Base-by-base conservation (phyloP, 768 basidiomycete genomes). In the Serpula lacrymans region DNA sequence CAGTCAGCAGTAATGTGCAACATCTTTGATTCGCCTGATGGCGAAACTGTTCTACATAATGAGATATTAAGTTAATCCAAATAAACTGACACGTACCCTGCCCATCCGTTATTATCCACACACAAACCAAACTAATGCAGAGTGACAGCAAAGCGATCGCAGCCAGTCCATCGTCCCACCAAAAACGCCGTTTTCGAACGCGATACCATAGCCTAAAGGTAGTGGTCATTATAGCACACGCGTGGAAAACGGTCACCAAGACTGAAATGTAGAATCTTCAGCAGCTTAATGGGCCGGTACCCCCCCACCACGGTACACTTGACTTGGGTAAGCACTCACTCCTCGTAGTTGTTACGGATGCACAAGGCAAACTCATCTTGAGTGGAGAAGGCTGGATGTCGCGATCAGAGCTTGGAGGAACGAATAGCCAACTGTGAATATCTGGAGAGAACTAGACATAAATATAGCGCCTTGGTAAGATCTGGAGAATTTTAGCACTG, bases 81-180 rank as follows among this genome's bases (percentile, higher is more conserved):
- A 18, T 6, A 14, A 29, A 29, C 27, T 29, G 9, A 33, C n/a
- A n/a, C n/a, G n/a, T n/a, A n/a, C n/a, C n/a, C n/a, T n/a, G n/a
- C n/a, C n/a, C n/a, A n/a, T 12, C 34, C 14, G 29, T 33, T 23
- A 37, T 31, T 18, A 46, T 16, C 45, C 45, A 43, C 31, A 46
- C 33, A 23, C 28, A 28, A 12, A 43, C 41, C 35, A 9, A 28
- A 17, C 42, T 43, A 25, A 13, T 16, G 9, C 26, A 32, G 23
- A 16, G 23, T 4, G 43, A 38, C 18, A 17, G 34, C n/a, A 45
- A 20, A 20, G 39, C 43, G 16, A 17, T 13, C 7, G 30, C 28
- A n/a, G 41, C 45, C 45, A 34, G 43, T 12, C 35, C 11, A 24
- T 46, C 41, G n/a, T 46, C 45, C 45, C 34, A 46, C 45, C 45